Evolutionary conservation across 306 rosid genomes (phyloP).

Genomic region (Cyamopsis tetragonoloba): DNA sequence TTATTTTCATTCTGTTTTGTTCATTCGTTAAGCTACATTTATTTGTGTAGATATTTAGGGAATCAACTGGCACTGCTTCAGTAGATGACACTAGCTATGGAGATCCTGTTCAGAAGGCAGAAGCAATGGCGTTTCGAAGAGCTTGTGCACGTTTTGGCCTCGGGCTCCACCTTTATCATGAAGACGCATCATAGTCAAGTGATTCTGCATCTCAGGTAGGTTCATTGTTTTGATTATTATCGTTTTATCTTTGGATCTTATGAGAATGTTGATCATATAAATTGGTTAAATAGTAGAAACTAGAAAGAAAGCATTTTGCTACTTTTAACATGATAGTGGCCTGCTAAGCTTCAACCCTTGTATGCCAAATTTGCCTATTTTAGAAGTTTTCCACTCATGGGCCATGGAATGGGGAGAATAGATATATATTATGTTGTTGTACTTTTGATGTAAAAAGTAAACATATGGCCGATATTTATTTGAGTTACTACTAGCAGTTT

Average conservation of each 20-base stretch:
- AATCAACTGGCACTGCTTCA: conserved; percentile 79
- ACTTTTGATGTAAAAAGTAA: background rate
- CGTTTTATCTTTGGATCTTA: background rate
- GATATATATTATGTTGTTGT: background rate
- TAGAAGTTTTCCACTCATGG: background rate
- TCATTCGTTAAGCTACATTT: background rate
- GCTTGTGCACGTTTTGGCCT: conserved; percentile 90
- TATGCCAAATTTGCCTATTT: background rate
- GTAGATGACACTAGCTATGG: conserved; percentile 65
- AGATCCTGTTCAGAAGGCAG: conserved; percentile 91
- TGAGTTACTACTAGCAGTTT: background rate
- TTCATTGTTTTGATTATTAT: background rate
- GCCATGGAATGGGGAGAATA: background rate
- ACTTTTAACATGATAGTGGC: conserved; percentile 15
- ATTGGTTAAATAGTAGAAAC: background rate
- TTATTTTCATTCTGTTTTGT: background rate
- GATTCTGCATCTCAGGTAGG: conserved; percentile 21
- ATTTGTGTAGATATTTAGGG: conserved; percentile 60
- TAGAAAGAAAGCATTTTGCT: conserved; percentile 25
- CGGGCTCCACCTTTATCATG: conserved; percentile 84
- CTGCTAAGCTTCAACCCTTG: background rate
- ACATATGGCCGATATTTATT: background rate
- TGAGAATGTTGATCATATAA: conserved; percentile 8
- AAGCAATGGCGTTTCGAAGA: conserved; percentile 91
- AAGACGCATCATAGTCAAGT: conserved; percentile 44